These are phyloP conservation scores for Przewalskia tangutica DNA, from an alignment of 257 asterid genomes.

Conservation along the genomic window DNA sequence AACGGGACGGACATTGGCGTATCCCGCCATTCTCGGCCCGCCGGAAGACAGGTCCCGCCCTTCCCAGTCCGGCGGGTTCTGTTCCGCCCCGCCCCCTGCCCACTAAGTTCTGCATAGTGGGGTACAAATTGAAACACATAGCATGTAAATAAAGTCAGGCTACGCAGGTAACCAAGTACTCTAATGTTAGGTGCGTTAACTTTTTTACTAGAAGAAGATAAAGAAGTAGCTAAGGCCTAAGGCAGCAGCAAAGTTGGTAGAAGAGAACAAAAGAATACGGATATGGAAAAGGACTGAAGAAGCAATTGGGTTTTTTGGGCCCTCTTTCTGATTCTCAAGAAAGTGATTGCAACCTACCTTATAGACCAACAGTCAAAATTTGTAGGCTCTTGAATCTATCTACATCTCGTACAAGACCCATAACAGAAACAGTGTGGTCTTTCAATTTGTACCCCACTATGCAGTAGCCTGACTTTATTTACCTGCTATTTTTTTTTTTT, in stretches of 20 bases:
- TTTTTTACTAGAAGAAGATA: not conserved
- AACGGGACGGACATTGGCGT: no score
- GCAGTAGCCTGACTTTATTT: no score
- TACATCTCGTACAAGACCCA: not conserved
- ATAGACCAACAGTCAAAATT: conserved; percentile 11
- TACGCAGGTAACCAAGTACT: no score
- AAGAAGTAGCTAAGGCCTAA: not conserved
- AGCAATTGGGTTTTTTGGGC: not conserved
- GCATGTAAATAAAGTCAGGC: no score
- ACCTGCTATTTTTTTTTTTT: no score
- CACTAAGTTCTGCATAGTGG: no score
- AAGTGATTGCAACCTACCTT: not conserved
- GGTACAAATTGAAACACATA: no score
- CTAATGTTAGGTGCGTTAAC: not conserved
- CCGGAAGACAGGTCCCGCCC: no score
- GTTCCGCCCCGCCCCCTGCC: no score
- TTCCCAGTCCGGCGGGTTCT: no score
- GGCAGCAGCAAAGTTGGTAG: not conserved
- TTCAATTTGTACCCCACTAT: not conserved
- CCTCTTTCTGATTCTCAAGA: not conserved
- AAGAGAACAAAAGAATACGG: not conserved
- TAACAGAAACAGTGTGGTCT: not conserved
- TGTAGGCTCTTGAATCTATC: not conserved
- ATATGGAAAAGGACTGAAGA: not conserved
- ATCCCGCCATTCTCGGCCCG: no score